Evolutionary conservation across 2,329 filamentous ascomycete genomes (phyloP), one percentile per base, ranked within the genome.

Genomic region (Zymoseptoria pseudotritici): DNA sequence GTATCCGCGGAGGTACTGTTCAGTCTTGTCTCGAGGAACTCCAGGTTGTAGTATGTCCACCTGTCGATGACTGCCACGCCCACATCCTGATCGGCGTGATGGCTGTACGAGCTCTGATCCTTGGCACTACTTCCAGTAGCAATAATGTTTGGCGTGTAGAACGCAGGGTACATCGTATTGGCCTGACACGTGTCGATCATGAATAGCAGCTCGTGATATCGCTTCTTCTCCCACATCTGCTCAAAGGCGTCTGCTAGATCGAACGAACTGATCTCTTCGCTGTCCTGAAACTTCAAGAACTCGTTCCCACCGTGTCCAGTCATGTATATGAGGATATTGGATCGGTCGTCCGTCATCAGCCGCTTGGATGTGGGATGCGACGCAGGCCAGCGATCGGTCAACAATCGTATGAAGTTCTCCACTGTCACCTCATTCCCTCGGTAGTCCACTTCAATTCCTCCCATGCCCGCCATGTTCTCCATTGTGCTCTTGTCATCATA

Each of bases 111-210:
- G 4, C 91, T 96, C 75, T 99, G 90, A 72, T 97, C 93, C 62
- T 97, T 87, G 74, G 94, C 91, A 2, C 90, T 95, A 31, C 90
- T 96, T n/a, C 94, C 94, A 0, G 95, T 99, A 0, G 94, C 94
- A 70, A 99, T 91, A 70, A 99, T 97, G 71, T 97, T 97, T 54
- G 93, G 93, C 4, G 91, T 96, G 80, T 99, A 99, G 71, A 99
- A 90, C 69, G 96, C 93, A 73, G 87, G 93, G 78, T 96, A 99
- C 91, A 99, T 97, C 31, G 94, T 99, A 75, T 99, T 99, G 58
- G 94, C 94, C 78, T 99, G 94, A 78, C 94, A 99, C 0, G 94
- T 99, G 75, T 99, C 94, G 76, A 99, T 99, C 94, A 99, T 99
- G 80, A 99, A 99, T 60, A 99, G 84, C 67, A 99, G 86, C 76